Conservation (phyloP, 177 flowering plant genomes). For the Tripterygium wilfordii region DNA sequence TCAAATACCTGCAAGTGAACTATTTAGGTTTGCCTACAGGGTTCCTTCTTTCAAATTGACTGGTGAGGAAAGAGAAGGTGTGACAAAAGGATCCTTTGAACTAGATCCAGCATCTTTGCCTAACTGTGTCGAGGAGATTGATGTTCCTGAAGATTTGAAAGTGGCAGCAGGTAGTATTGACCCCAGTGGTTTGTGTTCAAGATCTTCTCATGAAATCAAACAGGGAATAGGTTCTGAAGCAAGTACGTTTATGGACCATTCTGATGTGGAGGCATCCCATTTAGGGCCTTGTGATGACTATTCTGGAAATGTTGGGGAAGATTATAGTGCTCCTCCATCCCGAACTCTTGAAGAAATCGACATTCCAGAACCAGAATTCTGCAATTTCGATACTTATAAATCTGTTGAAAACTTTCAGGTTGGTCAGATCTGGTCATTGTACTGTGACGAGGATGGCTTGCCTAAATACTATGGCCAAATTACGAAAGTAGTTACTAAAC, state of each 20-base stretch:
- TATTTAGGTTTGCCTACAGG: constrained; percentile 46
- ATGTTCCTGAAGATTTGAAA: constrained; percentile 8
- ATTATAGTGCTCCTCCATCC: not conserved
- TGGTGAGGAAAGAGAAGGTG: constrained; percentile 41
- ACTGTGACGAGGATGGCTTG: constrained; percentile 15
- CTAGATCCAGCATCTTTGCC: constrained; percentile 61
- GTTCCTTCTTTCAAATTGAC: constrained; percentile 41
- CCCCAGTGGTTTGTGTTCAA: constrained; percentile 3
- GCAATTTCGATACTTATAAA: constrained; percentile 27
- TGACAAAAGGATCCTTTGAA: constrained; percentile 45
- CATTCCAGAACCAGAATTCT: constrained; percentile 12
- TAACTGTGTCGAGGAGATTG: constrained; percentile 17
- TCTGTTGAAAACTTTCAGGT: constrained; percentile 19
- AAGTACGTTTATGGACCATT: constrained; percentile 1
- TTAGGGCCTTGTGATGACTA: not conserved
- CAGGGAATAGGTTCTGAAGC: constrained; percentile 2
- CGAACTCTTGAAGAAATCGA: not conserved
- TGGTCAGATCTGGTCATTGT: constrained; percentile 35
- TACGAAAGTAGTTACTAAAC: constrained; percentile 14
- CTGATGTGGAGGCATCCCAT: constrained; percentile 7
- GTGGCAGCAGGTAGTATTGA: not conserved
- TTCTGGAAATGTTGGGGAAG: constrained; percentile 3
- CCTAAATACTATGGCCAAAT: constrained; percentile 37
- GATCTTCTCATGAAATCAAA: constrained; percentile 3
- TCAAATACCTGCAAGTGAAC: constrained; percentile 26